These are phyloP conservation scores for Eutrema heterophyllum DNA, from an alignment of 345 rosid species.

Conservation along the genomic window DNA sequence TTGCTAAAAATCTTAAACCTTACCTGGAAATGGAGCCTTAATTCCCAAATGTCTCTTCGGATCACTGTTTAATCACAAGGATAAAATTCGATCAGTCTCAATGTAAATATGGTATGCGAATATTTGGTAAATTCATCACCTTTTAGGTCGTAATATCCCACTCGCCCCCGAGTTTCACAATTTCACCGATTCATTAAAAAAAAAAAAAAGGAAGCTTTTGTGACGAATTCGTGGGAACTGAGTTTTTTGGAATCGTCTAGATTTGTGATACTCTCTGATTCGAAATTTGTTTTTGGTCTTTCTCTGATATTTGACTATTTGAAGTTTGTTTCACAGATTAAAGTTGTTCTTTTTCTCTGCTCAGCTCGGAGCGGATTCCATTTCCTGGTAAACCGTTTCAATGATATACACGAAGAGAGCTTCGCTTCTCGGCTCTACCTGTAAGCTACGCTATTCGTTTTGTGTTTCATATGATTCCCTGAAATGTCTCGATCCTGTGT, in stretches of 20 bases:
- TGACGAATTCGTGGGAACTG: not conserved
- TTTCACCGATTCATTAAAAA: no score
- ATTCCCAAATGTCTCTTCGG: not conserved
- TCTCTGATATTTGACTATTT: not conserved
- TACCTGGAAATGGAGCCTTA: not conserved
- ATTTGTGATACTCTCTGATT: not conserved
- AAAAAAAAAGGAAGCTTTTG: not conserved
- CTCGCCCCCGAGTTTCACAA: not conserved
- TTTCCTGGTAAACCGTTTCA: not conserved
- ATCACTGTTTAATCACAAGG: not conserved
- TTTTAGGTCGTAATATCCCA: not conserved
- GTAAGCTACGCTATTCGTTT: constrained; percentile 37
- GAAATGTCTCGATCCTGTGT: constrained; percentile 18
- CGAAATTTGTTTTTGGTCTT: not conserved
- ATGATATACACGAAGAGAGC: constrained; percentile 40
- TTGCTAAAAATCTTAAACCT: no score
- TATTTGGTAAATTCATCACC: not conserved
- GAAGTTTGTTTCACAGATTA: not conserved
- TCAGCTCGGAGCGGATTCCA: not conserved
- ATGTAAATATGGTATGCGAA: not conserved
- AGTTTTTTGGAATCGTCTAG: not conserved
- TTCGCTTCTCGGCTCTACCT: constrained; percentile 31
- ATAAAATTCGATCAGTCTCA: not conserved
- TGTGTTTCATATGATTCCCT: constrained; percentile 25
- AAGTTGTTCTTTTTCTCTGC: not conserved